Evolutionary conservation across 2,329 filamentous ascomycete species (phyloP), one percentile per base, ranked within the genome.

Genomic region (Aspergillus pseudoterreus): DNA sequence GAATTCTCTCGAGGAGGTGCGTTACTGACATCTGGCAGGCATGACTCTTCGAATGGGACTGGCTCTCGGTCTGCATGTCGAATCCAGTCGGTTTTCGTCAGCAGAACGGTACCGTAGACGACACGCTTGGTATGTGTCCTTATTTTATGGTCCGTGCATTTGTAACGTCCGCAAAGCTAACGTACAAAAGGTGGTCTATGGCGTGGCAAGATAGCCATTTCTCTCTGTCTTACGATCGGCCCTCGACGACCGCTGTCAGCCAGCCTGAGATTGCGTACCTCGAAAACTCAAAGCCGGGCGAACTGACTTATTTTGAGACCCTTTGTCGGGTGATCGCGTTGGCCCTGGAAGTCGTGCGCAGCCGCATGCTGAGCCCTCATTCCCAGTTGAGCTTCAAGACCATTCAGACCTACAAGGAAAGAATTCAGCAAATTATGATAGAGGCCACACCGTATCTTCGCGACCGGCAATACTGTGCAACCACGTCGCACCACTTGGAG

Each of bases 181-280:
- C 35, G 17, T 19, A 22, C 17, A 22, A 24, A 24, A 78, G 76
- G 76, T 85, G 82, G 82, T 81, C 81, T 2, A 75, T 85, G 57
- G 75, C 84, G 30, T 85, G 82, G 82, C 82, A 85, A 62, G 82
- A 85, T 58, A 83, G 80, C 50, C 73, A 85, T 43, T 76, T 85
- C 21, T 84, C 82, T 8, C 78, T 85, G 30, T 84, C 82, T 2
- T 85, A 84, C 59, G 82, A 85, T 59, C 71, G 82, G 35, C 77
- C 76, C 1, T 81, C 80, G 2, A 80, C 78, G 12, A 78, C 73
- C 22, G 79, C 80, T 5, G 78, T 81, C n/a, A 71, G 75, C 47
- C 76, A 78, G 53, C 74, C 75, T 1, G 74, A 77, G 43, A 79
- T 80, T 8, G 71, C 78, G 22, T 75, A 81, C 62, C 68, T 72